These are phyloP conservation scores for Triangularia setosa DNA, from an alignment of 2,329 filamentous ascomycete genomes.

Conservation along the genomic window DNA sequence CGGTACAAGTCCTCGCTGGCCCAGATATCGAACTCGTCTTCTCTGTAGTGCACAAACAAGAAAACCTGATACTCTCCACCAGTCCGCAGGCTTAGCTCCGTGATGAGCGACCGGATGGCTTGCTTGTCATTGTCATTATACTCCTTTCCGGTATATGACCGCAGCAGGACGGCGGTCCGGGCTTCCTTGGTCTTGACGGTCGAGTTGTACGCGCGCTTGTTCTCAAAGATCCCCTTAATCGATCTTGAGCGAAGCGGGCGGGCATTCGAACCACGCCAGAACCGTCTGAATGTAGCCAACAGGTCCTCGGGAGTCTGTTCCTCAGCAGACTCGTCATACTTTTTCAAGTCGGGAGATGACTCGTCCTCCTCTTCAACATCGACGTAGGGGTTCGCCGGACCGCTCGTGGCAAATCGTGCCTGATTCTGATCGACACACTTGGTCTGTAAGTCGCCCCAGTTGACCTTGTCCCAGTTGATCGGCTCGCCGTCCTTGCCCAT, in stretches of 20 bases:
- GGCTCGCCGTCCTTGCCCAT: slow-evolving; percentile 42
- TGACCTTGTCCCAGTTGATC: slow-evolving; percentile 59
- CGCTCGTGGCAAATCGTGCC: slow-evolving; percentile 53
- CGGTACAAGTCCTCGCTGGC: slow-evolving; percentile 57
- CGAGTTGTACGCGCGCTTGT: slow-evolving; percentile 2
- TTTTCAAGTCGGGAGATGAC: slow-evolving; percentile 7
- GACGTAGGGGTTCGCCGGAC: slow-evolving; percentile 37
- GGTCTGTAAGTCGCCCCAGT: slow-evolving; percentile 68
- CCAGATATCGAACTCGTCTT: slow-evolving; percentile 50
- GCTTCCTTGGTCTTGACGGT: slow-evolving; percentile 33
- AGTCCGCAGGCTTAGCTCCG: slow-evolving; percentile 69
- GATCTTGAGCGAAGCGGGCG: slow-evolving; percentile 7
- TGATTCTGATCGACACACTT: slow-evolving; percentile 63
- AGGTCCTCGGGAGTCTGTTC: neutral
- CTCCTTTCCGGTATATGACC: slow-evolving; percentile 69
- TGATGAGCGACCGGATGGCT: slow-evolving; percentile 73
- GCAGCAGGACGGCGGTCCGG: slow-evolving; percentile 70
- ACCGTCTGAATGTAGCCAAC: slow-evolving; percentile 23
- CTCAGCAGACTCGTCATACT: neutral
- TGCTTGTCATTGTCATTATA: slow-evolving; percentile 79
- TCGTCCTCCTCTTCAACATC: neutral
- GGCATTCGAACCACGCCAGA: slow-evolving; percentile 28
- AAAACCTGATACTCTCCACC: slow-evolving; percentile 80
- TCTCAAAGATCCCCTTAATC: neutral
- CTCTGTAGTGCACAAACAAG: slow-evolving; percentile 74